Percentiles rank a stretch among this genome's conserved stretches.
Evolutionary conservation across 345 rosid genomes (phyloP).

Genomic region (Populus ilicifolia): DNA sequence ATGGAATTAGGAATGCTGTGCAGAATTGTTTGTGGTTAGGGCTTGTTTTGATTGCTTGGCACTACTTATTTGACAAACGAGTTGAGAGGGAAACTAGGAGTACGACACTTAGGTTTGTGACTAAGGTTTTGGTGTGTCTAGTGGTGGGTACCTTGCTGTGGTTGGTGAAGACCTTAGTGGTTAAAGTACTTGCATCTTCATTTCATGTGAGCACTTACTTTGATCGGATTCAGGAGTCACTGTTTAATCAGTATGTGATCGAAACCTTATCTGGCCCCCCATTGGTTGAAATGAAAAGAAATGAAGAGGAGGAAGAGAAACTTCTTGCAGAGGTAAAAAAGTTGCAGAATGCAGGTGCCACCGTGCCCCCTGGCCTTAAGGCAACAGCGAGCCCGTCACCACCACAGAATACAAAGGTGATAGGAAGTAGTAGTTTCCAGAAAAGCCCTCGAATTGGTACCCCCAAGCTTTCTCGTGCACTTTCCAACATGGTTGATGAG

Average conservation of each 20-base stretch:
- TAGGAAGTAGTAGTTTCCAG: conserved; percentile 26
- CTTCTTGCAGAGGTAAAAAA: conserved; percentile 19
- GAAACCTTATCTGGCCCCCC: conserved; percentile 34
- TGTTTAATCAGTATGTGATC: conserved; percentile 32
- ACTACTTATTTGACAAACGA: conserved; percentile 27
- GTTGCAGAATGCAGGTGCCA: conserved; percentile 25
- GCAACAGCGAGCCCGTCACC: background rate
- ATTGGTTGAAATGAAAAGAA: conserved; percentile 21
- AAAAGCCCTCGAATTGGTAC: conserved; percentile 26
- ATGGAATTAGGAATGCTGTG: conserved; percentile 31
- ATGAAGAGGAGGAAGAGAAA: conserved; percentile 25
- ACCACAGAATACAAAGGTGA: conserved; percentile 1
- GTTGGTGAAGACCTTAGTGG: conserved; percentile 30
- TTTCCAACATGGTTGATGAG: conserved; percentile 14
- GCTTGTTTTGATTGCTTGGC: conserved; percentile 36
- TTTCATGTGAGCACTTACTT: conserved; percentile 35
- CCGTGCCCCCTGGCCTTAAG: conserved; percentile 23
- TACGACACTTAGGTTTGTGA: conserved; percentile 15
- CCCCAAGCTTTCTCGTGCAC: conserved; percentile 19
- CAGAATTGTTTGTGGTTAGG: conserved; percentile 37
- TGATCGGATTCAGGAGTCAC: conserved; percentile 33
- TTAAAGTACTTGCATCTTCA: conserved; percentile 37
- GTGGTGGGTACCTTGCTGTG: conserved; percentile 31
- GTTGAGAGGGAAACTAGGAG: conserved; percentile 29
- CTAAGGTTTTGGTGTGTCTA: conserved; percentile 26